Evolutionary conservation across 495 filamentous ascomycete species (phyloP).

Genomic region (Eremomyces bilateralis): DNA sequence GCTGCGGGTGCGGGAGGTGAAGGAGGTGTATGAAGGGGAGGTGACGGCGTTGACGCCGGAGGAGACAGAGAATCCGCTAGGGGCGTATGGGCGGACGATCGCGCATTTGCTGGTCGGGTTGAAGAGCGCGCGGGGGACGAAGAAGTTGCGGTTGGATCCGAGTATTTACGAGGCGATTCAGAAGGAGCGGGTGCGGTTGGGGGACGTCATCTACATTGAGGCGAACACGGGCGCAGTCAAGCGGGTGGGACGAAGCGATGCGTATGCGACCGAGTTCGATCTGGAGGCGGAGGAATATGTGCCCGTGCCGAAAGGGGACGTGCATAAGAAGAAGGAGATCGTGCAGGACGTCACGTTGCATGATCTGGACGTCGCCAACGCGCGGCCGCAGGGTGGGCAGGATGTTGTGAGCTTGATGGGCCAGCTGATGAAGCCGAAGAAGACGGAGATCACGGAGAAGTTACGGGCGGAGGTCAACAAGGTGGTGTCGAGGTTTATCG

Average conservation of each 20-base stretch:
- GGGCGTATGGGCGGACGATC: conserved; percentile 86
- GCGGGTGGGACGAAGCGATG: conserved; percentile 81
- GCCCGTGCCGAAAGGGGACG: conserved; percentile 92
- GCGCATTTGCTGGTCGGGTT: conserved; percentile 72
- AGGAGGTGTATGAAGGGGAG: conserved; percentile 94
- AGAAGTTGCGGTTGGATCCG: conserved; percentile 88
- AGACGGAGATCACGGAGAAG: conserved; percentile 97
- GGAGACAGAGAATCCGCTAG: conserved; percentile 93
- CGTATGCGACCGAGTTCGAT: conserved; percentile 95
- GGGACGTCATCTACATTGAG: conserved; percentile 97
- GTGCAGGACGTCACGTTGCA: conserved; percentile 98
- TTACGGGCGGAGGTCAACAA: conserved; percentile 91
- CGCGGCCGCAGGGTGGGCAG: conserved; percentile 82
- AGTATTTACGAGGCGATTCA: conserved; percentile 98
- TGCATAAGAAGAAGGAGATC: conserved; percentile 99
- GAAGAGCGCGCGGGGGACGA: conserved; percentile 81
- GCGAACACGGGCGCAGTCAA: conserved; percentile 96
- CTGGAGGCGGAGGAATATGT: conserved; percentile 97
- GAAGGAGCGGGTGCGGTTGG: conserved; percentile 87
- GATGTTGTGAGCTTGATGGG: conserved; percentile 99
- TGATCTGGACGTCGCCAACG: conserved; percentile 90
- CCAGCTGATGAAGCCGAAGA: conserved; percentile 95
- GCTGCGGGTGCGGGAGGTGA: conserved; percentile 85
- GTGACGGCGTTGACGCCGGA: conserved; percentile 91
- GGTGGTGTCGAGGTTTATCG: conserved; percentile 93